Conservation (phyloP, 208 protist species). For the Leishmania major region DNA sequence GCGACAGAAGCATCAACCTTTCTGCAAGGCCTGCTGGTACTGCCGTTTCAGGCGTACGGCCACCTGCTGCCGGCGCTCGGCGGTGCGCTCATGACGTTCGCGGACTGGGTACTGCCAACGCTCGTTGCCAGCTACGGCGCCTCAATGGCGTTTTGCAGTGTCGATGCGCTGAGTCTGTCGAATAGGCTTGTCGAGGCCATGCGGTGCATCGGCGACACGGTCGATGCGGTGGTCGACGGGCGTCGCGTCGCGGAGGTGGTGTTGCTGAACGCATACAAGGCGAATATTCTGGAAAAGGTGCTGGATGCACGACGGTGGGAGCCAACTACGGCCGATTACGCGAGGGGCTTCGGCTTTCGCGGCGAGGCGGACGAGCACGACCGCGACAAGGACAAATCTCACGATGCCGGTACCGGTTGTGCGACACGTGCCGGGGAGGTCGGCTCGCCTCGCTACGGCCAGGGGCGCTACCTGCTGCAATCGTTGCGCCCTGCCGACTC, state of each 20-base stretch:
- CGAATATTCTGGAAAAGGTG: constrained; percentile 55
- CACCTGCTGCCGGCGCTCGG: constrained; percentile 41
- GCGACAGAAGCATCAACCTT: constrained; percentile 23
- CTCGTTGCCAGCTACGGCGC: constrained; percentile 43
- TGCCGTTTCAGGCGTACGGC: constrained; percentile 29
- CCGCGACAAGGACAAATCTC: neutral
- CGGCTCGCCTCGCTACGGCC: neutral
- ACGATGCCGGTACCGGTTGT: neutral
- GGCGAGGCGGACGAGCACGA: neutral
- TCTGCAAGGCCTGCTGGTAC: constrained; percentile 6
- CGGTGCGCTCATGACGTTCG: constrained; percentile 25
- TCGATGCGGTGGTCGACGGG: constrained; percentile 44
- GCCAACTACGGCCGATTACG: constrained; percentile 31
- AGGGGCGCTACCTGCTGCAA: neutral
- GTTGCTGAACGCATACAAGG: constrained; percentile 78
- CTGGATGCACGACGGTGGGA: constrained; percentile 58
- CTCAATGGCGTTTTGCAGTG: constrained; percentile 20
- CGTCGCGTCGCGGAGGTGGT: constrained; percentile 61
- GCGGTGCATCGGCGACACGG: constrained; percentile 31
- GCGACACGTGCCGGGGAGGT: neutral
- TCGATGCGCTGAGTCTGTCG: constrained; percentile 25
- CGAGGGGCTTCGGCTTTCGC: neutral
- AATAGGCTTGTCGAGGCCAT: constrained; percentile 47
- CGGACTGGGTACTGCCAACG: constrained; percentile 47
- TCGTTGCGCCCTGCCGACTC: neutral